These are phyloP conservation scores for Mortierella sp. DNA, from an alignment of 371 early-diverging fungal species.

Conservation along the genomic window DNA sequence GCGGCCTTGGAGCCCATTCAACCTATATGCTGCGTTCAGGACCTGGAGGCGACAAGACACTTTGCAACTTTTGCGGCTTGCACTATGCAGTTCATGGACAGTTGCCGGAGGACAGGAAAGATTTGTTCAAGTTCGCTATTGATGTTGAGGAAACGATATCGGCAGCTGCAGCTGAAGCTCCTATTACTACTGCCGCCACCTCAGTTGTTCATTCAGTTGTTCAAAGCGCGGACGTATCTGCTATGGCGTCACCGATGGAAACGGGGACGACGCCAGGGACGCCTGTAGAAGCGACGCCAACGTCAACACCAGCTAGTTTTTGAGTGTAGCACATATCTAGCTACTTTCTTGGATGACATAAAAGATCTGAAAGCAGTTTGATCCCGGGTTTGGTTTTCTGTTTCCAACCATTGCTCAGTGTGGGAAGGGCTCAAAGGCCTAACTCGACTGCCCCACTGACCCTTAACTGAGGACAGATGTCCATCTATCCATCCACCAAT, in stretches of 20 bases:
- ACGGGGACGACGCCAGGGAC: not conserved
- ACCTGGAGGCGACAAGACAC: slow-evolving; percentile 56
- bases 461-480: not conserved
- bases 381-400: no score
- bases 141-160: not conserved
- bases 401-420: no score
- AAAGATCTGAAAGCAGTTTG: no score
- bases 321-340: not conserved
- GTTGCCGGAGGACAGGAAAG: slow-evolving; percentile 68
- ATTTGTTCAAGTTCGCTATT: slow-evolving; percentile 52
- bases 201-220: no score
- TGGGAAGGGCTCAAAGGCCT: no score
- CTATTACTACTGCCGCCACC: not conserved
- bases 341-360: no score
- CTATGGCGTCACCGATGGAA: not conserved
- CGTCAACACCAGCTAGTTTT: not conserved
- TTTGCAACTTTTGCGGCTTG: slow-evolving; percentile 71
- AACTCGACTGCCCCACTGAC: no score
- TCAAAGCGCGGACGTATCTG: not conserved
- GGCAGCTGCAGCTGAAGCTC: not conserved
- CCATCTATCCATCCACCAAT: slow-evolving; percentile 28
- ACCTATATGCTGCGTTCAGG: slow-evolving; percentile 42
- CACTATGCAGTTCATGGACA: slow-evolving; percentile 60
- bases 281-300: not conserved
- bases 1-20: slow-evolving; percentile 42